Conservation (phyloP, 257 asterid species). For the Ilex asprella region DNA sequence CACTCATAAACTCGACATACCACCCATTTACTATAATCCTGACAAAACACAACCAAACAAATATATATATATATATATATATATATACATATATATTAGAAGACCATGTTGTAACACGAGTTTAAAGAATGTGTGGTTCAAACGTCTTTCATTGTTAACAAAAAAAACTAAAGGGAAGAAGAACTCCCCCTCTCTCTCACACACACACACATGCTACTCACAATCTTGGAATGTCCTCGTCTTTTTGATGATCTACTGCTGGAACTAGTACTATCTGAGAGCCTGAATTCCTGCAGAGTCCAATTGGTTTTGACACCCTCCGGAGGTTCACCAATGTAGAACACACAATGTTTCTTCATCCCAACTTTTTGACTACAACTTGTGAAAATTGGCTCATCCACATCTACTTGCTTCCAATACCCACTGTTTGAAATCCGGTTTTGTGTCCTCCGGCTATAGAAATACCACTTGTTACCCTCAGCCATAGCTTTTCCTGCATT, state of each 20-base stretch:
- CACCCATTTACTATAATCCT: neutral
- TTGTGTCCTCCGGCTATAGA: constrained; percentile 75
- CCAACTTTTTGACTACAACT: constrained; percentile 44
- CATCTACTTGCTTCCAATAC: constrained; percentile 65
- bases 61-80: too few species aligned
- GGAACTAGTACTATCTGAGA: constrained; percentile 33
- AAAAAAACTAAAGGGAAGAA: too few species aligned
- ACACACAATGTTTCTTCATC: constrained; percentile 50
- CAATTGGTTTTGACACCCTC: constrained; percentile 65
- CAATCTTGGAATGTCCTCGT: constrained; percentile 25
- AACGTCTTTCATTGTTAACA: too few species aligned
- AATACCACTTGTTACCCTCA: constrained; percentile 93
- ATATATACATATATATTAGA: too few species aligned
- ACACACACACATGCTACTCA: neutral
- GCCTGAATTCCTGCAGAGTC: constrained; percentile 81
- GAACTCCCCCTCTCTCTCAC: too few species aligned
- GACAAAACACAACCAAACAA: neutral
- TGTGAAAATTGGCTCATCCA: constrained; percentile 64
- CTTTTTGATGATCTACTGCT: constrained; percentile 45
- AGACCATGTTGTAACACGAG: too few species aligned
- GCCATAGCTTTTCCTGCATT: constrained; percentile 80
- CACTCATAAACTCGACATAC: neutral
- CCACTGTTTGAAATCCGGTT: constrained; percentile 64
- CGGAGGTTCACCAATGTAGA: constrained; percentile 60
- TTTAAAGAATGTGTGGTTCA: too few species aligned